Conservation (phyloP, 2,329 filamentous ascomycete genomes). For the Aschersonia sp. region DNA sequence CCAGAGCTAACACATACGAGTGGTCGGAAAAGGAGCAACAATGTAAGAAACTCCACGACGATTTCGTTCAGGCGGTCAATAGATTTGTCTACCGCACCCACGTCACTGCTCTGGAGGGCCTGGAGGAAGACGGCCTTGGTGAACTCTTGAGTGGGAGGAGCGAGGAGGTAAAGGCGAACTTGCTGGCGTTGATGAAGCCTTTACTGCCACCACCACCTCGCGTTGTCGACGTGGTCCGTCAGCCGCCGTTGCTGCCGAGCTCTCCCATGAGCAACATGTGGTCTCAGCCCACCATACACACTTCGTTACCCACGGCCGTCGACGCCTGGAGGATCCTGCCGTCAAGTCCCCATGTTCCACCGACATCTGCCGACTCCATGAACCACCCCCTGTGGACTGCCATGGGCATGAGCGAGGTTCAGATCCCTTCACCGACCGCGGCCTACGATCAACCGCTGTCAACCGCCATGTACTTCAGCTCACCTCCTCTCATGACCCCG, state of each 20-base stretch:
- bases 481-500: constrained; percentile 58
- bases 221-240: constrained; percentile 78
- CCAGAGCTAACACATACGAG: constrained; percentile 76
- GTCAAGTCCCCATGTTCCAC: constrained; percentile 70
- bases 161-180: constrained; percentile 80
- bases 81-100: constrained; percentile 89
- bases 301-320: constrained; percentile 48
- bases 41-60: constrained; percentile 92
- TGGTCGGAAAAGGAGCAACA: constrained; percentile 96
- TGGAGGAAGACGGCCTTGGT: constrained; percentile 91
- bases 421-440: constrained; percentile 64
- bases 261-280: constrained; percentile 68
- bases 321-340: constrained; percentile 86
- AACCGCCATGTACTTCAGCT: constrained; percentile 64
- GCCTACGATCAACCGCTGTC: constrained; percentile 62
- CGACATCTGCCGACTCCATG: constrained; percentile 52
- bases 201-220: constrained; percentile 76
- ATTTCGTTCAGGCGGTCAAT: constrained; percentile 93
- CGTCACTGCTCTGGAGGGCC: constrained; percentile 77
- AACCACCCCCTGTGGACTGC: constrained; percentile 64
- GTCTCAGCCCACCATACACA: constrained; percentile 55
- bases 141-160: constrained; percentile 85
- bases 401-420: constrained; percentile 59
- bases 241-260: constrained; percentile 73
- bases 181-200: constrained; percentile 75